A percentile compares a stretch with the other conserved stretches of the same genome.
phyloP scores from a whole-genome alignment of 1,284 basidiomycete genomes.

The Puccinia polysora region DNA sequence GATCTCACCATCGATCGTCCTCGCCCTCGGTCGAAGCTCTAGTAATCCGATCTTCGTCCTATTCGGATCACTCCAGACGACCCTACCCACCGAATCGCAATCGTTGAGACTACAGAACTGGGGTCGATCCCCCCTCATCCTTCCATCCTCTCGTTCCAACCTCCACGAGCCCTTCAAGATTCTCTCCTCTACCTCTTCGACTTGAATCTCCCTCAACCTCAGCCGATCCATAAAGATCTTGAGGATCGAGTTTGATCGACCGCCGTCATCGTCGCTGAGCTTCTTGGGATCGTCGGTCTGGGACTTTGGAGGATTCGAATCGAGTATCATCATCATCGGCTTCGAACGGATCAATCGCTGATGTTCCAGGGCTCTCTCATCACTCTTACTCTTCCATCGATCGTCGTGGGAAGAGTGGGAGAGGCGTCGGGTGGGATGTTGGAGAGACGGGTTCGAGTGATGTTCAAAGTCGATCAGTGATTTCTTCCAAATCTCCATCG shows the following conservation, averaged over 20 bases:
- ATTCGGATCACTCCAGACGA: neutral
- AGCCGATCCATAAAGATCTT: neutral
- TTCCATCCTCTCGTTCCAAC: neutral
- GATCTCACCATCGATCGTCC: neutral
- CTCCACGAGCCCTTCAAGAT: neutral
- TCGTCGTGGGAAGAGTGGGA: neutral
- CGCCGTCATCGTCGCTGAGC: neutral
- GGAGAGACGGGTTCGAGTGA: neutral
- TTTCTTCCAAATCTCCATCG: conserved; percentile 6
- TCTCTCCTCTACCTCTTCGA: too few relatives aligned
- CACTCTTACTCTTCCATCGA: too few relatives aligned
- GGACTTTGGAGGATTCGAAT: neutral
- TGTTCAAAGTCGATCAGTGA: neutral
- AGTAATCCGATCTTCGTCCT: neutral
- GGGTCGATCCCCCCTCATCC: neutral
- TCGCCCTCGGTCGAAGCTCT: neutral
- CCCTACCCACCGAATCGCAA: neutral
- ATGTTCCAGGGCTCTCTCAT: neutral
- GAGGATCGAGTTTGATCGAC: neutral
- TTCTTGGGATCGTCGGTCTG: neutral
- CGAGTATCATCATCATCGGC: neutral
- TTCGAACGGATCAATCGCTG: neutral
- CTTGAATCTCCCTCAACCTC: neutral
- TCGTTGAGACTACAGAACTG: conserved; percentile 2
- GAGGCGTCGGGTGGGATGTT: neutral